Evolutionary conservation across 805 yeast genomes (phyloP), one percentile per base, ranked within the genome.

Genomic region (Candida succiphila): DNA sequence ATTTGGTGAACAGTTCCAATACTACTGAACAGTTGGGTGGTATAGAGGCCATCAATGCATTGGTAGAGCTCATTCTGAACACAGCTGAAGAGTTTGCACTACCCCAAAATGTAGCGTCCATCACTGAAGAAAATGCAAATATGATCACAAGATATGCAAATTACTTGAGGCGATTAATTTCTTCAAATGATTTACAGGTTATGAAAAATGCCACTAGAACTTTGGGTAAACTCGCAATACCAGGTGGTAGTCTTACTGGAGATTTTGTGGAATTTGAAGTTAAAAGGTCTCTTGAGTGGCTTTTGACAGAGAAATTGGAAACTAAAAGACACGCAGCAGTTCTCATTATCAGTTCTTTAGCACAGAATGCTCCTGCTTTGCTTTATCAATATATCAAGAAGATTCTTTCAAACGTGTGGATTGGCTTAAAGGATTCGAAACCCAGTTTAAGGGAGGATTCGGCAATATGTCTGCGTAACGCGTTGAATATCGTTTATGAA

Each of bases 241-340:
- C 94, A 0, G 95, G 95, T 19, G 92, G 94, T 1, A 76, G 94
- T 2, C 58, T 87, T 34, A 85, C 95, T 0, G 87, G 94, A 1
- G 96, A 87, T 32, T 81, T 89, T 53, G 96, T 92, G 19, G 96
- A 89, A 40, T 82, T 75, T 46, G 96, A 89, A 54, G 92, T 92
- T 7, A 84, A 81, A 49, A 69, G 83, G 31, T 85, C 95, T 26
- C 67, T 89, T 32, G 98, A 92, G 55, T 81, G 96, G 89, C 68
- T 89, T 17, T 83, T 85, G 23, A 69, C 80, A n/a, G 95, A 87
- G 41, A 78, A 85, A 42, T 86, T 81, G 47, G 95, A 86, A 45
- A 71, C 72, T 29, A 72, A 94, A 46, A 75, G 92, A 41, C 96
- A 89, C 51, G 96, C 96, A 0, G 95, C 96, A 1, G 76, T 87